These are phyloP conservation scores for Raffaelea albimanens DNA, from an alignment of 2,329 filamentous ascomycete genomes.

Conservation along the genomic window DNA sequence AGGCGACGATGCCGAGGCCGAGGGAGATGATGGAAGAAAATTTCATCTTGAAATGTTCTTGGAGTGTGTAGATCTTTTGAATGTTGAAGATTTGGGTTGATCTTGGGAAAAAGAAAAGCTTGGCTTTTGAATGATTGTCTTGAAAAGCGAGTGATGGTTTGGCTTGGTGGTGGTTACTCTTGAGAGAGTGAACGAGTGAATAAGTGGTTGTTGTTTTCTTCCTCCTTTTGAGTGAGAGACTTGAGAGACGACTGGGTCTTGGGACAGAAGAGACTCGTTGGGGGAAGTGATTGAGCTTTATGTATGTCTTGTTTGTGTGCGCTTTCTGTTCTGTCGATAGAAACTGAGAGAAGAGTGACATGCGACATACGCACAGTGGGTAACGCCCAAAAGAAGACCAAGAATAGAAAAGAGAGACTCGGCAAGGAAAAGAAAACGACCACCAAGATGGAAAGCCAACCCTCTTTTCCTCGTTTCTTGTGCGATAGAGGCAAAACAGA, in stretches of 20 bases:
- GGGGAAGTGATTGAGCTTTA: neutral
- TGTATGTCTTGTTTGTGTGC: neutral
- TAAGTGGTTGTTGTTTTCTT: no score
- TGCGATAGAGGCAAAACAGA: no score
- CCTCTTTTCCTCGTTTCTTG: neutral
- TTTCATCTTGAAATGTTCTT: constrained; percentile 1
- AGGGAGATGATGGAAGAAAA: neutral
- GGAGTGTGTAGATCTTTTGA: no score
- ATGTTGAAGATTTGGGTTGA: no score
- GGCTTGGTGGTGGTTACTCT: no score
- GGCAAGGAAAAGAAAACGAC: neutral
- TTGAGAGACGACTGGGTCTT: no score
- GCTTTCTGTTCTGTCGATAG: neutral
- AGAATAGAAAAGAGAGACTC: neutral
- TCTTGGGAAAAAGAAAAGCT: neutral
- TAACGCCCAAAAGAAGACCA: neutral
- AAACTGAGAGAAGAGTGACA: no score
- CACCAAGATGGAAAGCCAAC: neutral
- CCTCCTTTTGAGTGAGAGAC: no score
- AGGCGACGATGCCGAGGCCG: constrained; percentile 1
- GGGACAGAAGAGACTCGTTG: neutral
- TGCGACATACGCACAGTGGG: neutral
- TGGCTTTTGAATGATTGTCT: neutral
- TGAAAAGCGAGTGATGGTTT: no score
- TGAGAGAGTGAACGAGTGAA: no score